Conservation (phyloP, 257 asterid genomes). For the Salvia hispanica region DNA sequence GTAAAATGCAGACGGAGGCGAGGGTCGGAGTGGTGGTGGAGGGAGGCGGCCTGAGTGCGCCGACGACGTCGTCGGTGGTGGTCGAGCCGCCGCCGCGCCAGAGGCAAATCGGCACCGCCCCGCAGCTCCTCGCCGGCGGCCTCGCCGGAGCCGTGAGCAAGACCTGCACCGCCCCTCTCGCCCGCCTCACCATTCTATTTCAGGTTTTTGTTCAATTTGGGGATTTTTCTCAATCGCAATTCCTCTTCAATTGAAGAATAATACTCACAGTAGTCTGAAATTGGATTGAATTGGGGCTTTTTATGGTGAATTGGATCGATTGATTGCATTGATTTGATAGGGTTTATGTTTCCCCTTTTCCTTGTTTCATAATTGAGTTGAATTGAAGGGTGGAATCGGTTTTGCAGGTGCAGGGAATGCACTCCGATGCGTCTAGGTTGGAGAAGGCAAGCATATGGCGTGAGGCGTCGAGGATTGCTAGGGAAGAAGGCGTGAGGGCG, state of each 20-base stretch:
- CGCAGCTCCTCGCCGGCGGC: constrained; percentile 91
- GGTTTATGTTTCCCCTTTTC: background rate
- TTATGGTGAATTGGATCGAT: constrained; percentile 7
- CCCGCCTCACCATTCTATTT: constrained; percentile 83
- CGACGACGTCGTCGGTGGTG: constrained; percentile 49
- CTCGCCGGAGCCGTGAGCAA: constrained; percentile 87
- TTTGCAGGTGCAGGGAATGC: constrained; percentile 79
- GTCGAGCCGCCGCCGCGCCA: constrained; percentile 52
- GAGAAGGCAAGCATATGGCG: constrained; percentile 70
- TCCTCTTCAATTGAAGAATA: background rate
- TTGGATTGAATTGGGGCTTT: constrained; percentile 14
- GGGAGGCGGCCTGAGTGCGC: constrained; percentile 53
- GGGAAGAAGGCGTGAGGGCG: constrained; percentile 79
- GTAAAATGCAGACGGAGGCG: constrained; percentile 74
- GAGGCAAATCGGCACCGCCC: constrained; percentile 56
- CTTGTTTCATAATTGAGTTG: background rate
- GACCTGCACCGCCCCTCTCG: constrained; percentile 89
- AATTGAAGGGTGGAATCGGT: background rate
- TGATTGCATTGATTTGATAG: background rate
- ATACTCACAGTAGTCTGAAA: background rate
- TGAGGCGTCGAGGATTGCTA: constrained; percentile 63
- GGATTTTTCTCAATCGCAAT: background rate
- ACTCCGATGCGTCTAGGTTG: constrained; percentile 53
- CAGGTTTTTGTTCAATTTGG: constrained; percentile 43
- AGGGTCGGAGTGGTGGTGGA: constrained; percentile 71